Evolutionary conservation across 257 asterid species (phyloP).

Genomic region (Phtheirospermum japonicum): DNA sequence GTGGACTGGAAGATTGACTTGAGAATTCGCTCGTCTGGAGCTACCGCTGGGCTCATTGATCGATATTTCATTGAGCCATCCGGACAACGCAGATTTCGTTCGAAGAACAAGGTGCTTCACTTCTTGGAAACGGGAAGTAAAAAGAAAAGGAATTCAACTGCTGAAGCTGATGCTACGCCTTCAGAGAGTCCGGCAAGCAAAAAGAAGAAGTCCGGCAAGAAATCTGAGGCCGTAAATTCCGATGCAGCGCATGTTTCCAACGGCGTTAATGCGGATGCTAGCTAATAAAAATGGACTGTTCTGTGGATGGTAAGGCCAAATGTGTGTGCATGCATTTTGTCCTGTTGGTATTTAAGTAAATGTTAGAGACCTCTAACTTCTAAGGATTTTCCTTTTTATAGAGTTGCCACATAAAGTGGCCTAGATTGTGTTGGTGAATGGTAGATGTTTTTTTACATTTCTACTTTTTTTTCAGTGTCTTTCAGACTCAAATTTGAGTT

Average conservation of each 20-base stretch:
- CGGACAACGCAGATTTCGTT: too few relatives aligned
- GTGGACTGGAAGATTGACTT: slow-evolving; percentile 38
- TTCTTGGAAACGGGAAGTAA: too few relatives aligned
- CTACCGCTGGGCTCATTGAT: slow-evolving; percentile 42
- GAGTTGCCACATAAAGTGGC: neutral
- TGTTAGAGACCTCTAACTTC: too few relatives aligned
- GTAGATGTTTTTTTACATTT: neutral
- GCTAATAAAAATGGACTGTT: too few relatives aligned
- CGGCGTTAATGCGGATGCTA: neutral
- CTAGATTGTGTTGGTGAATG: neutral
- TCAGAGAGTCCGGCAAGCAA: neutral
- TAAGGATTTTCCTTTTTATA: too few relatives aligned
- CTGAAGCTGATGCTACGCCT: neutral
- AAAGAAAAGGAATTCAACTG: neutral
- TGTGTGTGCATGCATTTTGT: too few relatives aligned
- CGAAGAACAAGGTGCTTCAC: too few relatives aligned
- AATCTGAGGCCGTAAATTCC: too few relatives aligned
- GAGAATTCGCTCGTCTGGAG: slow-evolving; percentile 37
- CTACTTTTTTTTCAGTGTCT: neutral
- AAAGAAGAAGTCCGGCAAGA: neutral
- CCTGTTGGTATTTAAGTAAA: too few relatives aligned
- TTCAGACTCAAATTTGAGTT: neutral
- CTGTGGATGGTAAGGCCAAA: too few relatives aligned
- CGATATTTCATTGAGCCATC: slow-evolving; percentile 17
- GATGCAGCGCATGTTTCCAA: too few relatives aligned